Evolutionary conservation across 192 early-diverging fungal genomes (phyloP), one percentile per base, ranked within the genome.

Genomic region (Chytriomyces hyalinus): DNA sequence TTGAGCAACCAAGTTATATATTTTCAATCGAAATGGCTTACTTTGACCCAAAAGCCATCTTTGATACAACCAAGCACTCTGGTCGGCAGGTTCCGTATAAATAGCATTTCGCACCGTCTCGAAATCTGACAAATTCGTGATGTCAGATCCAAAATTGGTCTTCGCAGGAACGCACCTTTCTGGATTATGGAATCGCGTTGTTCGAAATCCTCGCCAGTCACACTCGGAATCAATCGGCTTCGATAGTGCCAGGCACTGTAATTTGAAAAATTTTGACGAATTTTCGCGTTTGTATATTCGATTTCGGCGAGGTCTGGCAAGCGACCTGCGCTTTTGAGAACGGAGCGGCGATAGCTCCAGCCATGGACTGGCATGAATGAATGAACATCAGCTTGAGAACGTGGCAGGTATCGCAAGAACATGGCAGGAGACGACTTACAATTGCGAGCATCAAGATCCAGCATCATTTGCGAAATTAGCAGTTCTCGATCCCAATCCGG

Each of bases 201-300:
- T 46, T 13, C 46, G 48, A 6, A 6, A 65, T 49, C 50, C 8
- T 49, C 45, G 9, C 8, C 3, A 59, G 13, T 17, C 49, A 67
- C 50, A 6, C 75, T 8, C 10, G 66, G 90, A 36, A 99, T 80
- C 13, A 96, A 75, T 77, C 94, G 97, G 67, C 90, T 92, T 66
- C 98, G 83, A 77, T 97, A 92, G 79, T 99, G 97, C 98, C 98
- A 99, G n/a, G 98, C 98, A 11, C 96, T 94, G 78, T 94, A 96
- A 85, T 99, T 99, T 22, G 94, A 95, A 80, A 96, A 98, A 81
- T 94, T 95, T 78, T 93, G 90, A 61, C 88, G 88, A 81, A 99
- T 97, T 82, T 99, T 97, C 59, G 82, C 85, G 0, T 90, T 93
- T 0, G 96, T 97, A 80, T 91, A 99, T 17, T 94, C 92, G 80